Base-by-base conservation (phyloP, 2,329 filamentous ascomycete genomes). In the Neopestalotiopsis clavispora region DNA sequence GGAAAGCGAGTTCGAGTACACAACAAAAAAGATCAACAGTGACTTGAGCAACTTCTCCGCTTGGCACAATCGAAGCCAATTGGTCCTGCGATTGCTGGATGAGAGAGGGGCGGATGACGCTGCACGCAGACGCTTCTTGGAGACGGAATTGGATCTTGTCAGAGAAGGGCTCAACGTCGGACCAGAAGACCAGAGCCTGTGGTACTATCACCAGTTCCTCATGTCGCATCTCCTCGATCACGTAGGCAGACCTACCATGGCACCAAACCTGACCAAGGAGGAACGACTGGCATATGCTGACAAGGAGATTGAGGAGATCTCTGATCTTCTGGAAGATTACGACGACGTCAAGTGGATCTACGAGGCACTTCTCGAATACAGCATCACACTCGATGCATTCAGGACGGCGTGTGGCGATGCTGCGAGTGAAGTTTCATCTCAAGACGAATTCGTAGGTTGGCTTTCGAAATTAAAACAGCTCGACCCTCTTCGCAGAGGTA, bases 1-100 rank as follows among this genome's bases (percentile, higher is more conserved):
- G 1, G 91, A 97, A 80, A 77, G 86, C 17, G 96, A 99, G 79
- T 96, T 97, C 73, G 90, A 89, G 45, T 98, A 98, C 80, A 98
- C 96, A 1, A 95, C 92, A 14, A 92, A 89, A 76, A 98, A 95
- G 94, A 94, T 98, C 74, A 84, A 87, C 56, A 84, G 82, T n/a
- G 93, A 97, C 74, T 84, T 99, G 62, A 97, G 93, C 56, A 99
- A 99, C 79, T 99, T 98, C 79, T 98, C 94, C 4, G 96, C 96
- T 1, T 98, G 96, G 95, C 96, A 99, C 78, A 92, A 92, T 76
- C 90, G 96, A 65, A 94, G 92, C 73, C 93, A 93, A 76, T 85
- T 98, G 28, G 96, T 98, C 67, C 89, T 93, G 57, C 87, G 88
- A 56, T 81, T 98, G 23, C 83, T 98, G 64, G 82, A 89, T 20